Evolutionary conservation across 2,329 filamentous ascomycete genomes (phyloP).

Genomic region (Emmonsiellopsis sp.): DNA sequence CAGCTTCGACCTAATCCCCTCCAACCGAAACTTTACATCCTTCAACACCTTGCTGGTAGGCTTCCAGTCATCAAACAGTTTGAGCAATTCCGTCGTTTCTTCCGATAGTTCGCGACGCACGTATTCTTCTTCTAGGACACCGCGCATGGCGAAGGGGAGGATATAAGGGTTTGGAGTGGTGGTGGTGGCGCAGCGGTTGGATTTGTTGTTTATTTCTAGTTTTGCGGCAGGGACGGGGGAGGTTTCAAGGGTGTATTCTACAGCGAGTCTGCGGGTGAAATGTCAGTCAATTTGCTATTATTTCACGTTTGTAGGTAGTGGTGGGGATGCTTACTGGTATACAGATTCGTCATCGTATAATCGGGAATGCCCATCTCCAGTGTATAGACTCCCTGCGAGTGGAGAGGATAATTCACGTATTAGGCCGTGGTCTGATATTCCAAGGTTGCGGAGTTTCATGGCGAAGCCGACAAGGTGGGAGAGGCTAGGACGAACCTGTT

Average conservation of each 20-base stretch:
- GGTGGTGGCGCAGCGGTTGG: slow-evolving; percentile 20
- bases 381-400: slow-evolving; percentile 81
- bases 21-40: slow-evolving; percentile 89
- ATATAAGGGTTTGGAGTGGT: slow-evolving; percentile 68
- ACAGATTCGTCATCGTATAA: slow-evolving; percentile 84
- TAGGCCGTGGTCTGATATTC: slow-evolving; percentile 84
- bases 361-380: slow-evolving; percentile 84
- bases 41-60: slow-evolving; percentile 82
- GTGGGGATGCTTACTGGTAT: slow-evolving; percentile 52
- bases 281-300: slow-evolving; percentile 9
- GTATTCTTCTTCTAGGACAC: slow-evolving; percentile 81
- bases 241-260: slow-evolving; percentile 66
- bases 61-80: slow-evolving; percentile 88
- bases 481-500: slow-evolving; percentile 40
- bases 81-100: slow-evolving; percentile 71
- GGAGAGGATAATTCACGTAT: slow-evolving; percentile 82
- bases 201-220: slow-evolving; percentile 42
- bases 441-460: slow-evolving; percentile 86
- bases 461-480: slow-evolving; percentile 87
- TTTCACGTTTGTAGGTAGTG: neutral
- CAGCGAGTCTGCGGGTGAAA: slow-evolving; percentile 45
- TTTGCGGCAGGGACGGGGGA: slow-evolving; percentile 41
- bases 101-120: slow-evolving; percentile 69
- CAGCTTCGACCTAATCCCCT: slow-evolving; percentile 81
- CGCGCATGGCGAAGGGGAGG: slow-evolving; percentile 90